phyloP scores from a whole-genome alignment of 2,329 filamentous ascomycete species.

The Alternaria burnsii region DNA sequence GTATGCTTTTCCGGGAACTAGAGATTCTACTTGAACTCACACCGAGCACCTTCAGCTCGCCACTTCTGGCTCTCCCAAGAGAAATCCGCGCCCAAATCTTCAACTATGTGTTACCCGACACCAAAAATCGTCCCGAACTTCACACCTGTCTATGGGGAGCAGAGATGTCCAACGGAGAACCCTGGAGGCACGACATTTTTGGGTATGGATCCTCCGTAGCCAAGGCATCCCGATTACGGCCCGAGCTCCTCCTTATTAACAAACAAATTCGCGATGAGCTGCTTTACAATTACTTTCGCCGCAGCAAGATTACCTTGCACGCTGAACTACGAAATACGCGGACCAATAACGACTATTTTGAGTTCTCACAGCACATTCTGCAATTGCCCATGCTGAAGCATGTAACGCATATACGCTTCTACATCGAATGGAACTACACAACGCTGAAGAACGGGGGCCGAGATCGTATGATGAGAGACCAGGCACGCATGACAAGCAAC shows the following conservation, averaged over 20 bases:
- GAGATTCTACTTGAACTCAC: slow-evolving; percentile 47
- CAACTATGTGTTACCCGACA: slow-evolving; percentile 37
- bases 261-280: slow-evolving; percentile 43
- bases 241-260: slow-evolving; percentile 41
- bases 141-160: slow-evolving; percentile 49
- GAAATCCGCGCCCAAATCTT: slow-evolving; percentile 41
- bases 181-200: slow-evolving; percentile 47
- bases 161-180: slow-evolving; percentile 44
- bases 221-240: slow-evolving; percentile 29
- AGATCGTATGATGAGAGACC: slow-evolving; percentile 33
- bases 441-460: slow-evolving; percentile 30
- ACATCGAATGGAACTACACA: slow-evolving; percentile 49
- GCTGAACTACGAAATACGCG: slow-evolving; percentile 45
- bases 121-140: slow-evolving; percentile 35
- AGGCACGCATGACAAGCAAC: slow-evolving; percentile 42
- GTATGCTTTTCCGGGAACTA: slow-evolving; percentile 44
- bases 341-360: slow-evolving; percentile 43
- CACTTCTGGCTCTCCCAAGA: slow-evolving; percentile 41
- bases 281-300: slow-evolving; percentile 37
- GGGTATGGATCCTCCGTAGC: slow-evolving; percentile 41
- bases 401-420: slow-evolving; percentile 44
- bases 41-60: slow-evolving; percentile 43
- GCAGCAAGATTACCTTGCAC: slow-evolving; percentile 44
- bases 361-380: slow-evolving; percentile 47
- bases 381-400: slow-evolving; percentile 39